Conservation (phyloP, 2,329 filamentous ascomycete species). For the Lasiodiplodia gonubiensis region DNA sequence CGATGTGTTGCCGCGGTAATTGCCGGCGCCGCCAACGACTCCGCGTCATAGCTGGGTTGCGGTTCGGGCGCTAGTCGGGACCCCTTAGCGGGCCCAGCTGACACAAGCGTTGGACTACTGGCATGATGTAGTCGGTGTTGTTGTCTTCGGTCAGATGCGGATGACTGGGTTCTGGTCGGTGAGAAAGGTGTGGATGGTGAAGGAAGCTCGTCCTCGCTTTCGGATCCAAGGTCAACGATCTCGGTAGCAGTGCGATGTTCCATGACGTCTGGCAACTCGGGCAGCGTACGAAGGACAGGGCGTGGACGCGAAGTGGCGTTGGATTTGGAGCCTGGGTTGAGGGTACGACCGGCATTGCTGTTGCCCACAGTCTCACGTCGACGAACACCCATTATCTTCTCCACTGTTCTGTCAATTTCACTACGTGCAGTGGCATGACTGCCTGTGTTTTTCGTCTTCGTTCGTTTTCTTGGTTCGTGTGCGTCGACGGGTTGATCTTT, state of each 20-base stretch:
- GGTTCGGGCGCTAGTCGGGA: not conserved
- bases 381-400: not conserved
- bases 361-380: not conserved
- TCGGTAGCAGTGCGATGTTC: not conserved
- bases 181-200: not conserved
- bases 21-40: not conserved
- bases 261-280: not conserved
- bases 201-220: conserved; percentile 21
- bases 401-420: not conserved
- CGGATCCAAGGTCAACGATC: not conserved
- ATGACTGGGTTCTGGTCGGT: not conserved
- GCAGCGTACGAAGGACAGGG: not conserved
- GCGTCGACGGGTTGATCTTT: too few species aligned
- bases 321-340: not conserved
- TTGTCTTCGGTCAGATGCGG: not conserved
- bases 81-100: not conserved
- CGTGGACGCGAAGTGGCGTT: not conserved
- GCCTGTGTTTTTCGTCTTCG: not conserved
- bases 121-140: not conserved
- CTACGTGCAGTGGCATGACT: not conserved
- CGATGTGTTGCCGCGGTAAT: not conserved
- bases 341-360: not conserved
- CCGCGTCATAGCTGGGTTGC: not conserved
- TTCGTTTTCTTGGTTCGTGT: not conserved
- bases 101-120: not conserved